phyloP scores from a whole-genome alignment of 1,284 basidiomycete species.

The Ceratobasidium sp. region DNA sequence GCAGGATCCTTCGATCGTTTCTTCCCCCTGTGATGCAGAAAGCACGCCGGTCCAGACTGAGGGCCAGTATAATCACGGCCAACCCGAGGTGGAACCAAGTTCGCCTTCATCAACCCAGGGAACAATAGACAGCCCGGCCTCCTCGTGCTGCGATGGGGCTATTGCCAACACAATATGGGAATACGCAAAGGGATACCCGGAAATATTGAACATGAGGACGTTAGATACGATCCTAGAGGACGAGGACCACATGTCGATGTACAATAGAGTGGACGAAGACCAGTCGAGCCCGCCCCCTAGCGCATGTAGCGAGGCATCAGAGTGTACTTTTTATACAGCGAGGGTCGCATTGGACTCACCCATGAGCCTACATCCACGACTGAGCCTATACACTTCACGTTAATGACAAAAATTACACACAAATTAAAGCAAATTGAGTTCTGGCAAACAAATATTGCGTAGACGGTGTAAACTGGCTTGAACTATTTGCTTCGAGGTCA shows the following conservation, averaged over 20 bases:
- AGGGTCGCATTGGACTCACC: slow-evolving; percentile 4
- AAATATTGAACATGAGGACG: slow-evolving; percentile 30
- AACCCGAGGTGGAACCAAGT: background rate
- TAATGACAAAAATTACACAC: background rate
- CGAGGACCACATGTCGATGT: slow-evolving; percentile 22
- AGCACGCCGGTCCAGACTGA: background rate
- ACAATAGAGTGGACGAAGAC: background rate
- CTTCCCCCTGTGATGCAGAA: background rate
- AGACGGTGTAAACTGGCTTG: no score
- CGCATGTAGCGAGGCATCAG: slow-evolving; percentile 5
- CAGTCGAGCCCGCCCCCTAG: slow-evolving; percentile 6
- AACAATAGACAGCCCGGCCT: slow-evolving; percentile 10
- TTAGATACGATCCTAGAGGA: slow-evolving; percentile 40
- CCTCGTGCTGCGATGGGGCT: slow-evolving; percentile 4
- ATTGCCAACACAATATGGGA: background rate
- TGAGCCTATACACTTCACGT: slow-evolving; percentile 5
- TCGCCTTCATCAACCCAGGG: slow-evolving; percentile 28
- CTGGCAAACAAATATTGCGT: no score
- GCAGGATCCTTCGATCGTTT: background rate
- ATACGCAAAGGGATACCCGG: background rate
- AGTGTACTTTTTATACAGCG: slow-evolving; percentile 28
- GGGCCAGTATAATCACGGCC: background rate
- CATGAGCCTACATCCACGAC: slow-evolving; percentile 1
- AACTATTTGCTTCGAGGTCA: no score
- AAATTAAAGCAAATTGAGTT: no score